Evolutionary conservation across 257 asterid species (phyloP), one percentile per base, ranked within the genome.

Genomic region (Salvia hispanica): DNA sequence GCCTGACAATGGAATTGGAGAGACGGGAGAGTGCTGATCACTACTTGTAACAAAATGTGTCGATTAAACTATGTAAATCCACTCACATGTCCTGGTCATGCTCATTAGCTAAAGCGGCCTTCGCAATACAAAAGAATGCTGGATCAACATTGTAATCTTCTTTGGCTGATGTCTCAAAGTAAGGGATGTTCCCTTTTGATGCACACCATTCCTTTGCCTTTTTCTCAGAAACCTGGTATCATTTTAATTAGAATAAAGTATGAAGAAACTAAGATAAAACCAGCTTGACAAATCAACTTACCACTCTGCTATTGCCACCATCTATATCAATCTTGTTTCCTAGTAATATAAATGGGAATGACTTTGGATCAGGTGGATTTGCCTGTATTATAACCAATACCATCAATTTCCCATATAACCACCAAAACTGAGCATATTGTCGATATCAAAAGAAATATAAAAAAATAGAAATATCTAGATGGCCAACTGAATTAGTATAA

Each of bases 301-400:
- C 97, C 95, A 91, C 99, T 78, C 96, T 77, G 86, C 99, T 94
- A 73, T 94, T 94, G 48, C 97, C 97, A 72, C 99, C 97, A 82
- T 94, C 97, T 70, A 94, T 86, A 67, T 94, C 99, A 44, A 88
- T 84, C 91, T 94, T 94, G 86, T 94, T 94, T 60, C 99, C 99
- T 31, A 94, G 84, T 83, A 94, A 73, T 76, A 94, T 84, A 77
- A 94, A 94, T n/a, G 99, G 99, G 78, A 94, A 94, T 47, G 86
- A 83, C 85, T 83, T 85, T 2, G 96, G 86, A 53, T 91, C 96
- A 2, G 88, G 76, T 42, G 99, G 99, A 69, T 88, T 94, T 58
- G 99, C 99, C 99, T 94, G 91, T 84, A 84, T 56, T 74, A 78
- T 42, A 69, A 53, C 58, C 58, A 28, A 72, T 31, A 67, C 50